phyloP scores from a whole-genome alignment of 805 yeast genomes.

The Hanseniaspora lindneri region DNA sequence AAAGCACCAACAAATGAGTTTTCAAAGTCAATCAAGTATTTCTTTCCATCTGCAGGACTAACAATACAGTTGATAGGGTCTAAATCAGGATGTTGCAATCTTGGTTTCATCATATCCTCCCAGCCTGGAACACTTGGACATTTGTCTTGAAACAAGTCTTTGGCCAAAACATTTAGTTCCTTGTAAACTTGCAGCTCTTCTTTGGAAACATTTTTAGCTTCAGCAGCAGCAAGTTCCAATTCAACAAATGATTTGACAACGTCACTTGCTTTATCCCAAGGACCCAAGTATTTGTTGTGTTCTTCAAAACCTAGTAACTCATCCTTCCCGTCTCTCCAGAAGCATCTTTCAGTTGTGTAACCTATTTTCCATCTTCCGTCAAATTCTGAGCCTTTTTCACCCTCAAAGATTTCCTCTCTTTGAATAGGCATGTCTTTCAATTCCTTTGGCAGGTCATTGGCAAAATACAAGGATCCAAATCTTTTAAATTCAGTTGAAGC shows the following conservation, averaged over 20 bases:
- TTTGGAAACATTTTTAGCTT: conserved; percentile 40
- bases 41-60: conserved; percentile 28
- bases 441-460: conserved; percentile 43
- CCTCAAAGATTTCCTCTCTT: conserved; percentile 38
- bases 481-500: conserved; percentile 50
- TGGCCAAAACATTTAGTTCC: conserved; percentile 45
- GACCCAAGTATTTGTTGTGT: conserved; percentile 52
- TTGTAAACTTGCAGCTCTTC: conserved; percentile 51
- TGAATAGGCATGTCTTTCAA: conserved; percentile 26
- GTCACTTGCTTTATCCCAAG: conserved; percentile 61
- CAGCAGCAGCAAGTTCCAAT: conserved; percentile 45
- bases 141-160: conserved; percentile 41
- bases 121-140: conserved; percentile 49
- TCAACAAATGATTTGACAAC: conserved; percentile 60
- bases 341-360: conserved; percentile 69
- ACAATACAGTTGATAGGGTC: conserved; percentile 79
- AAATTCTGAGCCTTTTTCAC: conserved; percentile 42
- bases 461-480: conserved; percentile 74
- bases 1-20: conserved; percentile 71
- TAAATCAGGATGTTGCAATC: conserved; percentile 68
- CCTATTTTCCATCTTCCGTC: conserved; percentile 78
- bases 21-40: conserved; percentile 70
- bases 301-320: conserved; percentile 39
- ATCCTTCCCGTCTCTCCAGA: conserved; percentile 49
- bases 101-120: conserved; percentile 53